A percentile compares a stretch with the other conserved stretches of the same genome.
phyloP scores from a whole-genome alignment of 2,329 filamentous ascomycete genomes.

The Botrytis tulipae region DNA sequence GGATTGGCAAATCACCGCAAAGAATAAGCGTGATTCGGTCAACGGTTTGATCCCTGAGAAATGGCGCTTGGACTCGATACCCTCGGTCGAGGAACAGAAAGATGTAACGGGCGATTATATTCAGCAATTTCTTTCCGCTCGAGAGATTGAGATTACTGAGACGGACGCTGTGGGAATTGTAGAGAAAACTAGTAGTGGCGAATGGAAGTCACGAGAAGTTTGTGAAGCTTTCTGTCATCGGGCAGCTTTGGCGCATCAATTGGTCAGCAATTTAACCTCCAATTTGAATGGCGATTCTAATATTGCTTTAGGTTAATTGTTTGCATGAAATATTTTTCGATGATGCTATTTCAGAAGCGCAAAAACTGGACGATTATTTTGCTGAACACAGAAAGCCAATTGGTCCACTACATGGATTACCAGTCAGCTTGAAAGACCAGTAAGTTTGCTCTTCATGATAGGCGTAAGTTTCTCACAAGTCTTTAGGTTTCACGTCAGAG shows the following conservation, averaged over 20 bases:
- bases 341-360: conserved; percentile 50
- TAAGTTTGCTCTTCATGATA: neutral
- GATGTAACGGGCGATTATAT: conserved; percentile 57
- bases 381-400: conserved; percentile 39
- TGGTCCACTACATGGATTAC: conserved; percentile 44
- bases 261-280: conserved; percentile 48
- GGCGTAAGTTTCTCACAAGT: neutral
- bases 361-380: conserved; percentile 52
- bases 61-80: conserved; percentile 50
- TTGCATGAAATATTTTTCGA: conserved; percentile 57
- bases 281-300: conserved; percentile 47
- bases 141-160: conserved; percentile 61
- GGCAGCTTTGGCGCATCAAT: conserved; percentile 53
- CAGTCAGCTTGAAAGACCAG: conserved; percentile 44
- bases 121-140: conserved; percentile 51
- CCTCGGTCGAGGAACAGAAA: conserved; percentile 46
- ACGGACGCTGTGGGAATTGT: conserved; percentile 57
- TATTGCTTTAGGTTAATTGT: conserved; percentile 51
- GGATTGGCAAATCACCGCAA: conserved; percentile 50
- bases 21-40: conserved; percentile 54
- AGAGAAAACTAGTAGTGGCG: conserved; percentile 50
- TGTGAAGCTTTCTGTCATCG: conserved; percentile 53
- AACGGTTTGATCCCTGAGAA: conserved; percentile 53
- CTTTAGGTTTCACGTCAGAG: conserved; percentile 36
- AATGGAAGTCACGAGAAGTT: conserved; percentile 56